Percentiles rank a stretch among this genome's conserved stretches.
These are phyloP conservation scores for Medicago truncatula DNA, from an alignment of 306 rosid genomes.

Conservation along the genomic window MtrunA17r5.0-ANR NC_053044.1:47379001-47379500, in stretches of 20 bases:
- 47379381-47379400: conserved; percentile 91
- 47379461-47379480: conserved; percentile 42
- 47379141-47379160: conserved; percentile 47
- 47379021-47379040: conserved; percentile 45
- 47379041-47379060: conserved; percentile 45
- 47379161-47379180: conserved; percentile 48
- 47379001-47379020: conserved; percentile 42
- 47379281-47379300: conserved; percentile 57
- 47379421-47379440: conserved; percentile 97
- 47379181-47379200: conserved; percentile 95
- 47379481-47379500: conserved; percentile 29
- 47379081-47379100: conserved; percentile 35
- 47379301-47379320: conserved; percentile 28
- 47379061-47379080: conserved; percentile 47
- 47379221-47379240: conserved; percentile 98
- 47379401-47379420: conserved; percentile 89
- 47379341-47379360: conserved; percentile 30
- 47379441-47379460: conserved; percentile 83
- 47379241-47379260: conserved; percentile 94
- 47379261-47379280: conserved; percentile 94
- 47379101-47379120: conserved; percentile 30
- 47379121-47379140: conserved; percentile 53
- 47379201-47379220: conserved; percentile 94
- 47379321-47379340: not conserved
- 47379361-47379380: conserved; percentile 90